Percentiles rank a stretch among this genome's conserved stretches.
phyloP scores from a whole-genome alignment of 1,139 yeast species.

The Diutina ranongensis region DNA sequence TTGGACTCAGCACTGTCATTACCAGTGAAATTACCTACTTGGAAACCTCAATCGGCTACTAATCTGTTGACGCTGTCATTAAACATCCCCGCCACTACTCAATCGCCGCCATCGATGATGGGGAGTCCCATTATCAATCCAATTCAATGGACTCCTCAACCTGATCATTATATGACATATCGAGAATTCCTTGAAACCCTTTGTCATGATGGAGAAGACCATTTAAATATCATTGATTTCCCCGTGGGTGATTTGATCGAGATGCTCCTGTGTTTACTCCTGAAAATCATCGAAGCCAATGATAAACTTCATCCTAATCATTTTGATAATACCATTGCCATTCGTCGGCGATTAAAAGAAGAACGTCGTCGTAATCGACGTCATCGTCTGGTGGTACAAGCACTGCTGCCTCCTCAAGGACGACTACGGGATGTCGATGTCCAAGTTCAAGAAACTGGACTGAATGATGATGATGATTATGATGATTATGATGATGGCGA shows the following conservation, averaged over 20 bases:
- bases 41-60: background rate
- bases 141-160: background rate
- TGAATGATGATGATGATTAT: conserved; percentile 9
- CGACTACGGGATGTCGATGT: conserved; percentile 5
- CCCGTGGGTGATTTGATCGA: conserved; percentile 71
- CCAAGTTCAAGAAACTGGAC: background rate
- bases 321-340: conserved; percentile 40
- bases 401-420: background rate
- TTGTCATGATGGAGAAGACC: conserved; percentile 25
- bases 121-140: background rate
- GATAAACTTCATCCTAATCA: conserved; percentile 73
- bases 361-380: conserved; percentile 12
- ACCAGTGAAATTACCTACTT: background rate
- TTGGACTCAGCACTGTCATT: conserved; percentile 5
- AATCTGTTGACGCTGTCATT: background rate
- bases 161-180: conserved; percentile 25
- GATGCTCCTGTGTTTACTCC: conserved; percentile 77
- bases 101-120: background rate
- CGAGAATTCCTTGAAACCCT: conserved; percentile 24
- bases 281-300: conserved; percentile 86
- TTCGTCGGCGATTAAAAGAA: conserved; percentile 32
- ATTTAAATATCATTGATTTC: conserved; percentile 70
- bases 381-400: background rate
- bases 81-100: background rate
- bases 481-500: conserved; percentile 16